Evolutionary conservation across 805 yeast species (phyloP).

Genomic region (Saccharomycopsis babjevae): DNA sequence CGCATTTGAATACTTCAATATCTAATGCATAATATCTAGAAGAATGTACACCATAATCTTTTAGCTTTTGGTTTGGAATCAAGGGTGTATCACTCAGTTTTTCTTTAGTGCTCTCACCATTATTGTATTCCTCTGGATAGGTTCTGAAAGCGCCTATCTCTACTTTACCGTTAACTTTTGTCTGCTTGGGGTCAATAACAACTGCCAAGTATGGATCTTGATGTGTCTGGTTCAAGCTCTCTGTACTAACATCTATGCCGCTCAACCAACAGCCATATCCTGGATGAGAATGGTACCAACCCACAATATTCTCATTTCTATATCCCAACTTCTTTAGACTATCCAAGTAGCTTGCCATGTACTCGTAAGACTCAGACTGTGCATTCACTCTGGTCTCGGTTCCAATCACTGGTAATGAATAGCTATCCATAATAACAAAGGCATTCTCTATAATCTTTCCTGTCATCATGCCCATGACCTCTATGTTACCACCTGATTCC

Average conservation of each 20-base stretch:
- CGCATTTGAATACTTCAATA: constrained; percentile 47
- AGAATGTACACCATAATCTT: constrained; percentile 65
- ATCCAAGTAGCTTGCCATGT: constrained; percentile 77
- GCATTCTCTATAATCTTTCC: constrained; percentile 53
- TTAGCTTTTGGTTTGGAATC: constrained; percentile 42
- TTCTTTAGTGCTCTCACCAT: neutral
- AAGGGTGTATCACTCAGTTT: neutral
- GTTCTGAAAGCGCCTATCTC: constrained; percentile 90
- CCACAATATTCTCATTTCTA: constrained; percentile 66
- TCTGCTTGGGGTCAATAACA: constrained; percentile 75
- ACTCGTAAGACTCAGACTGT: constrained; percentile 86
- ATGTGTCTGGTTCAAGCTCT: constrained; percentile 68
- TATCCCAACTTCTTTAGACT: constrained; percentile 37
- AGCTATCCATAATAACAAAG: constrained; percentile 69
- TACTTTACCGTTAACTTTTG: constrained; percentile 49
- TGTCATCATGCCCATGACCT: constrained; percentile 90
- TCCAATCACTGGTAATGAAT: constrained; percentile 87
- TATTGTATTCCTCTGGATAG: constrained; percentile 31
- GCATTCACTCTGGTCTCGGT: constrained; percentile 96
- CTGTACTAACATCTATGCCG: constrained; percentile 89
- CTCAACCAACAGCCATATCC: constrained; percentile 96
- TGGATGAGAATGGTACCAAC: constrained; percentile 98
- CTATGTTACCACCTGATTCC: constrained; percentile 73
- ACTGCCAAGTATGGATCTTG: constrained; percentile 90
- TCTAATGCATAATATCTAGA: constrained; percentile 58